Evolutionary conservation across 352 stramenopile species (phyloP), one percentile per base, ranked within the genome.

Genomic region (Phytopythium boreale): DNA sequence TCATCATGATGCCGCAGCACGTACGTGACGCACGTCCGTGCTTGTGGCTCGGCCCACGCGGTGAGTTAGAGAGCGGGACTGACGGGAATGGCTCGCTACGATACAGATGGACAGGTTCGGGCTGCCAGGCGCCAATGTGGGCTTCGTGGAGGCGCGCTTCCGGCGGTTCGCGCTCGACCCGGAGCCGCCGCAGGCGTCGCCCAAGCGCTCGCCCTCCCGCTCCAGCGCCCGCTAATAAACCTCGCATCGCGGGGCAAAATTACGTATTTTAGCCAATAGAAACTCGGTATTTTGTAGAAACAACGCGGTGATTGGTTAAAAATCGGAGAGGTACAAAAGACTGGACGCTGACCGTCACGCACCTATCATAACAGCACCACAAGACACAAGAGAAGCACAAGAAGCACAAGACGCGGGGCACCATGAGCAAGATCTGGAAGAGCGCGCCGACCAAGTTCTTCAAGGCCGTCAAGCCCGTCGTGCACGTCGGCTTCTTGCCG

Each of bases 381-480:
- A 49, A 62, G 26, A 44, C 4, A 8, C 11, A 44, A 17, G 37
- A 44, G 37, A 44, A 44, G 37, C 37, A 34, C 29, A 47, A 24
- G 41, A 47, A n/a, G n/a, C n/a, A n/a, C n/a, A n/a, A 47, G 41
- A 17, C 41, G 15, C 15, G 2, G 61, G 72, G 56, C 53, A 79
- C 56, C 57, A 74, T 74, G 56, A 79, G 78, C 73, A 86, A 85
- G 76, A 74, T 91, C 64, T 93, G 82, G 82, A 93, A 91, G 78
- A 88, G 73, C 56, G 84, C 73, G 63, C 84, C 82, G 57, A 90
- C 81, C 47, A 87, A 80, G 77, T 74, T 82, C 52, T 76, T 95
- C 60, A 93, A 93, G 80, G 65, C 79, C 55, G 75, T 93, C 68
- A 94, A 94, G 78, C 85, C 87, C 24, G 80, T 94, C 63, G 87